phyloP scores from a whole-genome alignment of 208 protist species.

The Trypanosoma brucei region DNA sequence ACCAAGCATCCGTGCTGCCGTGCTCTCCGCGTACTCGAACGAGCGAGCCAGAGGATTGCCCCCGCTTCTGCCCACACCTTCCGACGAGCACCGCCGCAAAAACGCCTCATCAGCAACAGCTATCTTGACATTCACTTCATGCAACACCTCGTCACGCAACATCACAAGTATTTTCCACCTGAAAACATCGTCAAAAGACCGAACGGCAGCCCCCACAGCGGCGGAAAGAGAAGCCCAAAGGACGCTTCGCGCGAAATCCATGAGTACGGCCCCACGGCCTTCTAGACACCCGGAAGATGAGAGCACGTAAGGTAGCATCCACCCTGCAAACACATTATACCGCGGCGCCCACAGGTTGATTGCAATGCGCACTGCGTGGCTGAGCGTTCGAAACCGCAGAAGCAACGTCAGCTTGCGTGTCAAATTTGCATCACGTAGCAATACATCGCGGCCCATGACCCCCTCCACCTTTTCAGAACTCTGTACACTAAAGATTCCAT shows the following conservation, averaged over 20 bases:
- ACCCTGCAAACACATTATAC: slow-evolving; percentile 20
- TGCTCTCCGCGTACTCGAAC: slow-evolving; percentile 12
- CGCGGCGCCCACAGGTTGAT: slow-evolving; percentile 12
- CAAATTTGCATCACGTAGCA: slow-evolving; percentile 6
- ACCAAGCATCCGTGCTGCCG: slow-evolving; percentile 19
- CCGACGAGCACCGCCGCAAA: slow-evolving; percentile 29
- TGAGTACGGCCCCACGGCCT: slow-evolving; percentile 3
- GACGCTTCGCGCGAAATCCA: slow-evolving; percentile 9
- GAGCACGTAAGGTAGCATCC: slow-evolving; percentile 16
- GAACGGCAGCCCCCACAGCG: slow-evolving; percentile 6
- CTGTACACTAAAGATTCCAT: neutral
- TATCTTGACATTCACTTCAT: slow-evolving; percentile 27
- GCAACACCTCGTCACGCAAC: slow-evolving; percentile 24
- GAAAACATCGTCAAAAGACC: slow-evolving; percentile 12
- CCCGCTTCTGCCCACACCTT: slow-evolving; percentile 1
- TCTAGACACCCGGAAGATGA: slow-evolving; percentile 3
- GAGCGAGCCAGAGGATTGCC: slow-evolving; percentile 4
- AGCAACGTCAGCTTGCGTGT: slow-evolving; percentile 8
- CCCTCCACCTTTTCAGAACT: neutral
- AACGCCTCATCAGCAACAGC: slow-evolving; percentile 53
- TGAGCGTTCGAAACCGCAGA: slow-evolving; percentile 11
- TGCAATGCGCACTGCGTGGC: slow-evolving; percentile 13
- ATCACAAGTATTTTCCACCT: slow-evolving; percentile 17
- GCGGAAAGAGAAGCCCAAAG: slow-evolving; percentile 3
- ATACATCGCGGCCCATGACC: slow-evolving; percentile 15